Evolutionary conservation across 352 stramenopile species (phyloP), one percentile per base, ranked within the genome.

Genomic region (Phytophthora sojae): DNA sequence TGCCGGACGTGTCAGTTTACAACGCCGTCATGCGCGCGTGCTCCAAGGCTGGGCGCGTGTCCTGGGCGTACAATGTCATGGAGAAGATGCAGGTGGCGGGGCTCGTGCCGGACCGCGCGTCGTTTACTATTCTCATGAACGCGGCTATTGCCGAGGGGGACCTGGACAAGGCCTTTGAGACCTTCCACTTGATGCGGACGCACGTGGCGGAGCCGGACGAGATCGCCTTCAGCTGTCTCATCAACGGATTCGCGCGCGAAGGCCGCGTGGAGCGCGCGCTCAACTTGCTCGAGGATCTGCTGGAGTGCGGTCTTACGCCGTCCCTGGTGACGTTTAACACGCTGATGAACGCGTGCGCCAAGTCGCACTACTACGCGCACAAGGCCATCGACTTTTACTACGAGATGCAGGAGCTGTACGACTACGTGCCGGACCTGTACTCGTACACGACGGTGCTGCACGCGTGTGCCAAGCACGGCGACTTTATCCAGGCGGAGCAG

Each of bases 1-100:
- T 84, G 19, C 86, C 86, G 0, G 72, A 82, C 39, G 73, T 89
- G 19, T 55, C 83, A 1, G 76, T 80, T 67, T 94, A 95, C 68
- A 95, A 93, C 59, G 82, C 86, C n/a, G 85, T 94, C 14, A 95
- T 95, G 88, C 85, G 89, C 47, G 86, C 87, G n/a, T 95, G 88
- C 57, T 81, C 86, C 29, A 92, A 92, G 67, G 79, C 83, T 4
- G 64, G 71, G 32, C 76, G 79, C 26, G 71, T 92, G 61, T 67
- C 86, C 35, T 95, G 88, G 88, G 73, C 88, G 6, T 95, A 95
- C 80, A 95, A 94, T 65, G 84, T 95, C 39, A 83, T 95, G 74
- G 88, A 95, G 67, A 91, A 91, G 67, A 93, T 95, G 85, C 88
- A 95, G 71, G 82, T 92, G 11, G 83, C 85, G 0, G 88, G 88